Evolutionary conservation across 495 filamentous ascomycete genomes (phyloP).

Genomic region (Halenospora varia): DNA sequence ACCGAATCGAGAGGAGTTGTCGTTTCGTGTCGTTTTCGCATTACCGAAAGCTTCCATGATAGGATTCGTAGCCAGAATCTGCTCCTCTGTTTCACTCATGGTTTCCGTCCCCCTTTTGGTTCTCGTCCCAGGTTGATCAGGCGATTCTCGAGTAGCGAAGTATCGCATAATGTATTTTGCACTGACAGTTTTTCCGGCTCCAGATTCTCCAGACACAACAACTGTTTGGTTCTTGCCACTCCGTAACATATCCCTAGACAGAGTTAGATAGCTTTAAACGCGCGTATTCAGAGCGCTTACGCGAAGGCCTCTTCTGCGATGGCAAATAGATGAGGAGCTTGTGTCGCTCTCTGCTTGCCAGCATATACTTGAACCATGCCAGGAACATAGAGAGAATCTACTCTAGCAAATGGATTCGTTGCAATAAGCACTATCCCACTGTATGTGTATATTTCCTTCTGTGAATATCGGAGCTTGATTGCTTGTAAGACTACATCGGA

Average conservation of each 20-base stretch:
- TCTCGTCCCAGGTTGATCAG: slow-evolving; percentile 79
- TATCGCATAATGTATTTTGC: slow-evolving; percentile 99
- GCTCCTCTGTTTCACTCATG: slow-evolving; percentile 98
- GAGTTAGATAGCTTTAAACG: slow-evolving; percentile 11
- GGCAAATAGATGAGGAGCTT: slow-evolving; percentile 96
- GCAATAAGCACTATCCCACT: slow-evolving; percentile 98
- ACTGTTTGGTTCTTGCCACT: slow-evolving; percentile 96
- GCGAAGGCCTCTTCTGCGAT: slow-evolving; percentile 99
- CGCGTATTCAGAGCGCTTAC: slow-evolving; percentile 46
- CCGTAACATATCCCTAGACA: slow-evolving; percentile 86
- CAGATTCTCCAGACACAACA: slow-evolving; percentile 96
- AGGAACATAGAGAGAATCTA: slow-evolving; percentile 97
- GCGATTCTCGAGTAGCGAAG: slow-evolving; percentile 95
- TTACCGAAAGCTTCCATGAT: slow-evolving; percentile 99
- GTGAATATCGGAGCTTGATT: slow-evolving; percentile 94
- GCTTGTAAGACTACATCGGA: slow-evolving; percentile 77
- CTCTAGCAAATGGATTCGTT: slow-evolving; percentile 95
- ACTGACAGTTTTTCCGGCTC: slow-evolving; percentile 97
- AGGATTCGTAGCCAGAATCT: slow-evolving; percentile 96
- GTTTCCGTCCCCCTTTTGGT: slow-evolving; percentile 73
- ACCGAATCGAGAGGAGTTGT: slow-evolving; percentile 97
- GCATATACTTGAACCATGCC: slow-evolving; percentile 99
- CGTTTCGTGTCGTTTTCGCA: slow-evolving; percentile 97
- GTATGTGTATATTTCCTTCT: slow-evolving; percentile 99
- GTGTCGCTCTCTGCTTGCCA: slow-evolving; percentile 91